Evolutionary conservation across 129 eudicot species (phyloP), one percentile per base, ranked within the genome.

Genomic region (Mikania micrantha): DNA sequence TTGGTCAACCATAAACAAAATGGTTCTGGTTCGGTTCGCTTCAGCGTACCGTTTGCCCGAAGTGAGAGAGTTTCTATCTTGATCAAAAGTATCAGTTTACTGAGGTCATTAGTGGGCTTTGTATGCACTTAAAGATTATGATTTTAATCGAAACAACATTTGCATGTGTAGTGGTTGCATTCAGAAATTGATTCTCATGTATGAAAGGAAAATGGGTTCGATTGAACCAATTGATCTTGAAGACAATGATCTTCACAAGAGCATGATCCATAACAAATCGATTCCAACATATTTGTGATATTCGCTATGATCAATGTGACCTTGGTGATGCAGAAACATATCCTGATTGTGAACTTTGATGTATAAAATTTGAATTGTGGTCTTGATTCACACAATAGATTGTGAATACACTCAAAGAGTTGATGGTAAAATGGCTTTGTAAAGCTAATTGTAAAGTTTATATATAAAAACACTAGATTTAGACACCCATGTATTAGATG

Each of bases 1-100:
- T 73, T 63, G 67, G 66, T 29, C 60, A 58, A 74, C 65, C 66
- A 71, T 42, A 58, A 32, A 59, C 24, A 60, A 59, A 28, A 65
- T 50, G 64, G 16, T 68, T 49, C 50, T 52, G 72, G 58, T 47
- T 28, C 53, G 3, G 3, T 53, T 24, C 21, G 34, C 60, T 24
- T 10, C 21, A 53, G 1, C 34, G 0, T 53, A 6, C 0, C 8
- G 32, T 9, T 52, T 9, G 12, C 22, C 31, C 32, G 7, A 53
- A 22, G 21, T 32, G 12, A 22, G 8, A 8, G 21, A 22, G 59
- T 50, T 17, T 8, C 2, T 2, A 10, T 52, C 60, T 31, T 28
- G 32, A n/a, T n/a, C n/a, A n/a, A n/a, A n/a, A n/a, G n/a, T n/a
- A n/a, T n/a, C n/a, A n/a, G n/a, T n/a, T n/a, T n/a, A n/a, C n/a